Evolutionary conservation across 73 alveolate genomes (phyloP).

Genomic region (Stentor coeruleus): DNA sequence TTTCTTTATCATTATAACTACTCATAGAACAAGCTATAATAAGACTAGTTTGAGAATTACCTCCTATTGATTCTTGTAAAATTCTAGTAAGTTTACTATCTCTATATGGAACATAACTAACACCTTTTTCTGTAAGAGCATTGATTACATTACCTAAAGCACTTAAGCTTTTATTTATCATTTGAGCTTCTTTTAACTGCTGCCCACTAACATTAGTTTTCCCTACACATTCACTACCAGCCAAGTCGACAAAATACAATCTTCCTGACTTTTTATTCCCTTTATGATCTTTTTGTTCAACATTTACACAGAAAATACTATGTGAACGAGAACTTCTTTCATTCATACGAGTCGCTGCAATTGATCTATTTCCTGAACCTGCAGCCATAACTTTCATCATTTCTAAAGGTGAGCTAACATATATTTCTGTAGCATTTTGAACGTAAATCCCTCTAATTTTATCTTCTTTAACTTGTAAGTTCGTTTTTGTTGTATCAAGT

Average conservation of each 20-base stretch:
- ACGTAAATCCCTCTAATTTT: constrained; percentile 93
- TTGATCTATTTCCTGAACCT: constrained; percentile 88
- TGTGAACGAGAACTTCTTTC: constrained; percentile 92
- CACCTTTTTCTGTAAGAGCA: constrained; percentile 89
- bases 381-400: constrained; percentile 89
- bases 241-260: constrained; percentile 92
- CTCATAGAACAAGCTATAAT: constrained; percentile 39
- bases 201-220: constrained; percentile 82
- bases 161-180: constrained; percentile 86
- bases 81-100: constrained; percentile 95
- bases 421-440: constrained; percentile 87
- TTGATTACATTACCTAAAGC: constrained; percentile 97
- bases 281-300: constrained; percentile 75
- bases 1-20: constrained; percentile 73
- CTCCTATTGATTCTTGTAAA: constrained; percentile 92
- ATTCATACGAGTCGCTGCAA: constrained; percentile 98
- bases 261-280: background rate
- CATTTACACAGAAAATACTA: constrained; percentile 78
- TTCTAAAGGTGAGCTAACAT: constrained; percentile 80
- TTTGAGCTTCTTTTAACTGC: constrained; percentile 87
- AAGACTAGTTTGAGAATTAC: constrained; percentile 88
- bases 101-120: constrained; percentile 89
- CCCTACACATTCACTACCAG: constrained; percentile 96
- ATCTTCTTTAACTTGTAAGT: constrained; percentile 85
- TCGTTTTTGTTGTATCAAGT: constrained; percentile 79